phyloP scores from a whole-genome alignment of 2,329 filamentous ascomycete genomes.

The Cadophora gregata region DNA sequence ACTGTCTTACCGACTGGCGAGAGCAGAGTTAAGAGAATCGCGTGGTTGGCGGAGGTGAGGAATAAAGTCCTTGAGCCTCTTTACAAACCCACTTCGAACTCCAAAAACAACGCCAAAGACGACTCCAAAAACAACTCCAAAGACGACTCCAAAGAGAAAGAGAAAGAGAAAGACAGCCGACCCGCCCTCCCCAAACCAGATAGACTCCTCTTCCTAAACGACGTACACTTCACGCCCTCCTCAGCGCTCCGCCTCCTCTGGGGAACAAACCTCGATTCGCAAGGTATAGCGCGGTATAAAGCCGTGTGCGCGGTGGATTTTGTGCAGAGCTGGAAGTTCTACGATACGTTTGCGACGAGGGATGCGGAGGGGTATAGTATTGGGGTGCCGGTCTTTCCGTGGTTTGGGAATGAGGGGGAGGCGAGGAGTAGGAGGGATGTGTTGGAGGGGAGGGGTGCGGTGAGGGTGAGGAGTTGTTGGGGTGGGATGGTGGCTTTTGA shows the following conservation, averaged over 20 bases:
- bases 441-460: conserved; percentile 63
- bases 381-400: conserved; percentile 71
- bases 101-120: too few relatives aligned
- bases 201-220: conserved; percentile 70
- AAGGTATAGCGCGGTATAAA: conserved; percentile 62
- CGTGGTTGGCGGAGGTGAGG: conserved; percentile 74
- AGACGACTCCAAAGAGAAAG: not conserved
- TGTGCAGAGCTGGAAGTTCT: conserved; percentile 69
- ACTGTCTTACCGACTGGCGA: conserved; percentile 67
- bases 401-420: conserved; percentile 61
- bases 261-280: conserved; percentile 58
- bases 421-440: conserved; percentile 67
- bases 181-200: conserved; percentile 34
- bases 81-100: conserved; percentile 56
- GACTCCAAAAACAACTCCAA: too few relatives aligned
- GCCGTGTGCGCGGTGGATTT: conserved; percentile 77
- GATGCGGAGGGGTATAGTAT: conserved; percentile 68
- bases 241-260: conserved; percentile 67
- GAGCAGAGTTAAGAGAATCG: conserved; percentile 72
- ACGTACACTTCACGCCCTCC: conserved; percentile 59
- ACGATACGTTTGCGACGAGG: conserved; percentile 76
- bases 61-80: conserved; percentile 73
- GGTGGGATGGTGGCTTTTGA: conserved; percentile 76
- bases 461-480: conserved; percentile 77
- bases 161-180: too few relatives aligned